Percentiles rank a stretch among this genome's conserved stretches.
Evolutionary conservation across 176 grass and related monocot species (phyloP).

Genomic region (Aegilops bicornis): DNA sequence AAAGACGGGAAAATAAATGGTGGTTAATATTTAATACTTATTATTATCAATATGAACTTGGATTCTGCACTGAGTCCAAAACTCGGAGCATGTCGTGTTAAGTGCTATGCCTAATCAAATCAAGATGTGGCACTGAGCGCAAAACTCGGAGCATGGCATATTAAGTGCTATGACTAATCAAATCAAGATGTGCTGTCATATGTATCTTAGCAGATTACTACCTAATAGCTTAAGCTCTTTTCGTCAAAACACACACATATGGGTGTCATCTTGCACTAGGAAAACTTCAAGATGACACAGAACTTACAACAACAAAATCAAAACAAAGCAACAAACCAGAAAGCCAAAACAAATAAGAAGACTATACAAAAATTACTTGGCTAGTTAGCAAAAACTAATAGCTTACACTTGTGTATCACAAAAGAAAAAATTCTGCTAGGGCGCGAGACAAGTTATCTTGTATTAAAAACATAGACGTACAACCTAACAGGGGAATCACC

Average conservation of each 20-base stretch:
- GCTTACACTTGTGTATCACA: background rate
- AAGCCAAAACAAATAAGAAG: background rate
- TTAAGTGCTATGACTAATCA: background rate
- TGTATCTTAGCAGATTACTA: background rate
- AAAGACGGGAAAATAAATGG: background rate
- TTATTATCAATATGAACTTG: background rate
- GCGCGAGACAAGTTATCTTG: background rate
- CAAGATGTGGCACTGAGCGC: background rate
- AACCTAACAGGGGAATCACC: background rate
- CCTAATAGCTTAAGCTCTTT: background rate
- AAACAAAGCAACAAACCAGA: background rate
- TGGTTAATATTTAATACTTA: background rate
- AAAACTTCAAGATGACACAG: background rate
- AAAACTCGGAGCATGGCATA: background rate
- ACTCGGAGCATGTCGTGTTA: no score
- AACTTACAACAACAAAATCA: background rate
- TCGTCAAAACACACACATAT: background rate
- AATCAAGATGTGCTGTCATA: background rate
- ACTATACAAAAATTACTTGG: background rate
- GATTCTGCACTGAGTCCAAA: background rate
- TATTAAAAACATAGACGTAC: background rate
- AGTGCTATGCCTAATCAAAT: background rate
- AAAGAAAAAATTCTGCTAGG: background rate
- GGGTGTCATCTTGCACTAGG: background rate
- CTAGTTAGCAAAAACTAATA: background rate